Evolutionary conservation across 306 rosid genomes (phyloP), one percentile per base, ranked within the genome.

Genomic region (Prunus mongolica): DNA sequence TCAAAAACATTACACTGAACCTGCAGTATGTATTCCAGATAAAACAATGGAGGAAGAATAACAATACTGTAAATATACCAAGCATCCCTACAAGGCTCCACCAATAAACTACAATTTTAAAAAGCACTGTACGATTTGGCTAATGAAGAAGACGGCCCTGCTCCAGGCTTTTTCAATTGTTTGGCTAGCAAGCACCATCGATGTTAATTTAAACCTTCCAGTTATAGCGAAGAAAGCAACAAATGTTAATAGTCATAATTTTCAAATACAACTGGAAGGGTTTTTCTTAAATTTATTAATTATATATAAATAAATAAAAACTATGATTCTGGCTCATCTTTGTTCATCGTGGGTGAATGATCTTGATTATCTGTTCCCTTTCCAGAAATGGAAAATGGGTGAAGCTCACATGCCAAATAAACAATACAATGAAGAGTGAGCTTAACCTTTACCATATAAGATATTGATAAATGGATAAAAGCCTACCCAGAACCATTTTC

Each of bases 401-500:
- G 67, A 71, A 68, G 50, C 62, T 62, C 52, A 13, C 51, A 19
- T 4, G 34, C 52, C 9, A 65, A 51, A 65, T 8, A 57, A 41
- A 54, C 30, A 32, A 6, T 54, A 71, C 30, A 68, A 69, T 32
- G 64, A 47, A 56, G 32, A 34, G 22, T 34, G 13, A 50, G 25
- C 65, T 62, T 68, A 77, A 78, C 12, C 63, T 69, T 32, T 79
- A 71, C 41, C 44, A 50, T 52, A 71, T 65, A 69, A 54, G 56
- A 76, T 72, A 32, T 16, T 45, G n/a, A 79, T n/a, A 62, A 80
- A 78, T 66, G 73, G 34, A 75, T 79, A 76, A 51, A 69, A 27
- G 81, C 55, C 84, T 89, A 94, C 98, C 98, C 98, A 94, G 88
- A 92, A 94, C 98, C 98, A 94, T 87, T 90, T 94, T 88, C 98